Evolutionary conservation across 1,139 yeast genomes (phyloP), one percentile per base, ranked within the genome.

Genomic region (Protomyces pachydermus): DNA sequence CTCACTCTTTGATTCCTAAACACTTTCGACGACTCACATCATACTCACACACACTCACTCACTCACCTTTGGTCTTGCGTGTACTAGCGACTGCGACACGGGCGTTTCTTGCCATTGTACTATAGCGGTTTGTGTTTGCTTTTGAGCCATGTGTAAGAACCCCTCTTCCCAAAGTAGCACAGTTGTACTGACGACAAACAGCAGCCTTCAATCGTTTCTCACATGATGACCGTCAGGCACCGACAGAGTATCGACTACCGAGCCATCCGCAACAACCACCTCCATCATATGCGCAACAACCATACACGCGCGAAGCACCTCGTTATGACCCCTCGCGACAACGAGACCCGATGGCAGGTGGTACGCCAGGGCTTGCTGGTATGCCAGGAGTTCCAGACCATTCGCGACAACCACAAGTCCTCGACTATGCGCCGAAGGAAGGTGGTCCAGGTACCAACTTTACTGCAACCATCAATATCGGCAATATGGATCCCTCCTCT

Each of bases 261-360:
- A 20, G 48, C 12, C 42, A 37, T 37, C 16, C 42, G 42, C 42
- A n/a, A 37, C 48, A 18, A n/a, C 48, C 48, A 6, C 48, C 16
- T 18, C 25, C 20, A 18, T 18, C 23, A 5, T 42, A n/a, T 18
- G 20, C 48, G 23, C 48, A 42, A 42, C 23, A 20, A 16, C 48
- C 48, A n/a, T 56, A 56, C 39, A 34, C 61, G 38, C 55, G 61
- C 12, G 61, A 58, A 25, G 53, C 51, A 5, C 62, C 62, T n/a
- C 54, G 62, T n/a, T 58, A 39, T 32, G 62, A 52, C 10, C 62
- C 62, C 16, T 28, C 51, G n/a, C 48, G 48, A n/a, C 23, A 42
- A n/a, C 48, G 23, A 18, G 23, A 10, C 5, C 23, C 23, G 3
- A 20, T 12, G 23, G 14, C 42, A 14, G 42, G 42, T 6, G 16